Conservation (phyloP, 2,329 filamentous ascomycete species). For the Diatrype stigma region DNA sequence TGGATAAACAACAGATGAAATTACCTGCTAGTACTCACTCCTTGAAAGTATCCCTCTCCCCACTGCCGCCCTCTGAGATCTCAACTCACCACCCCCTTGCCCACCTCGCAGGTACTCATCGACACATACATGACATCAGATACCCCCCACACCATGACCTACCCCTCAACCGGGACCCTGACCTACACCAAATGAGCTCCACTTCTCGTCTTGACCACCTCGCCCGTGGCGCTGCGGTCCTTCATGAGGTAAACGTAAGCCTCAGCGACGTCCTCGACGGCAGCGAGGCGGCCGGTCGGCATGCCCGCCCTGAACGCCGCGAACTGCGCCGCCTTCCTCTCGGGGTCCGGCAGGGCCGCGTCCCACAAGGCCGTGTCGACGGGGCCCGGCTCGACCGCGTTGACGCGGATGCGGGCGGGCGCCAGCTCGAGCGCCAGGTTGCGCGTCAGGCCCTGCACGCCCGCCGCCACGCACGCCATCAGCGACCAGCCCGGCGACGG, state of each 20-base stretch:
- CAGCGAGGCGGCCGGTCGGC: slow-evolving; percentile 16
- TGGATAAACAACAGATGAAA: no score
- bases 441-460: slow-evolving; percentile 20
- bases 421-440: slow-evolving; percentile 25
- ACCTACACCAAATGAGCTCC: slow-evolving; percentile 17
- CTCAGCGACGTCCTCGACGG: slow-evolving; percentile 24
- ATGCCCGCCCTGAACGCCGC: slow-evolving; percentile 9
- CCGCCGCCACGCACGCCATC: slow-evolving; percentile 18
- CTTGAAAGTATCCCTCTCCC: no score
- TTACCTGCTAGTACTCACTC: no score
- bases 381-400: slow-evolving; percentile 24
- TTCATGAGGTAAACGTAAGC: slow-evolving; percentile 26
- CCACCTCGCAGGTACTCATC: no score
- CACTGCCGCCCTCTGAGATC: no score
- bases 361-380: slow-evolving; percentile 25
- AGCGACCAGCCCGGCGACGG: slow-evolving; percentile 17
- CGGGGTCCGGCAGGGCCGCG: slow-evolving; percentile 3
- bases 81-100: no score
- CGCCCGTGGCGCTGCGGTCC: slow-evolving; percentile 25
- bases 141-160: no score
- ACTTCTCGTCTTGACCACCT: slow-evolving; percentile 23
- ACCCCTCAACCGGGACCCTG: no score
- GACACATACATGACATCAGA: no score
- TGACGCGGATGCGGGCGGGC: slow-evolving; percentile 23
- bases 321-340: slow-evolving; percentile 9